These are phyloP conservation scores for Fistulinella cinereoalba DNA, from an alignment of 1,284 basidiomycete genomes.

Conservation along the genomic window DNA sequence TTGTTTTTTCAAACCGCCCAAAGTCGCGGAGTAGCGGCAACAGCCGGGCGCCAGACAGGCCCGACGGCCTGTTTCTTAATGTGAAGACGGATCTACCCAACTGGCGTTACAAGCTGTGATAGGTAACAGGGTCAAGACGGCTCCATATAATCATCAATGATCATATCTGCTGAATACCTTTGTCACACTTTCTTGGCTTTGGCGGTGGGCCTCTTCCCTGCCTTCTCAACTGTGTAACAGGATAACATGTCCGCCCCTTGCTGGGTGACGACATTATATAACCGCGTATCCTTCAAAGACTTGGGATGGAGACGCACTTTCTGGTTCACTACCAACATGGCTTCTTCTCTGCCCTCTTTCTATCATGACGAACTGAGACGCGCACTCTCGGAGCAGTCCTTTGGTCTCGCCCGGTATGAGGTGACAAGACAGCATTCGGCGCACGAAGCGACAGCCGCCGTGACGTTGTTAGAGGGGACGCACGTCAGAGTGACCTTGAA, in stretches of 20 bases:
- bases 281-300: constrained; percentile 12
- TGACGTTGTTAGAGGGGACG: constrained; percentile 55
- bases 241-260: constrained; percentile 26
- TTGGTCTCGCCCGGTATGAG: constrained; percentile 50
- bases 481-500: constrained; percentile 48
- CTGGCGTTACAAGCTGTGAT: constrained; percentile 16
- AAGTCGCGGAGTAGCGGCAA: constrained; percentile 20
- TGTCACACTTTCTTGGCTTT: constrained; percentile 11
- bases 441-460: constrained; percentile 49
- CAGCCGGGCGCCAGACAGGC: constrained; percentile 14
- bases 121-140: constrained; percentile 31
- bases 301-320: constrained; percentile 16
- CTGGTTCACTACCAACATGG: constrained; percentile 17
- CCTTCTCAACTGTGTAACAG: constrained; percentile 4
- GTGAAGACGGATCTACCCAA: constrained; percentile 12
- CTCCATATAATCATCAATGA: constrained; percentile 19
- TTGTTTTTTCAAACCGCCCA: constrained; percentile 4
- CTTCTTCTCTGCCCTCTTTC: constrained; percentile 38
- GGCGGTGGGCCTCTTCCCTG: constrained; percentile 9
- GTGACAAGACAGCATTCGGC: constrained; percentile 36
- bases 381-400: constrained; percentile 57
- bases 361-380: constrained; percentile 51
- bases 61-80: constrained; percentile 8
- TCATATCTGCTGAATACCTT: constrained; percentile 15
- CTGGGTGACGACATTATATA: constrained; percentile 35